Evolutionary conservation across 352 stramenopile genomes (phyloP), one percentile per base, ranked within the genome.

Genomic region (Pythium oligandrum): DNA sequence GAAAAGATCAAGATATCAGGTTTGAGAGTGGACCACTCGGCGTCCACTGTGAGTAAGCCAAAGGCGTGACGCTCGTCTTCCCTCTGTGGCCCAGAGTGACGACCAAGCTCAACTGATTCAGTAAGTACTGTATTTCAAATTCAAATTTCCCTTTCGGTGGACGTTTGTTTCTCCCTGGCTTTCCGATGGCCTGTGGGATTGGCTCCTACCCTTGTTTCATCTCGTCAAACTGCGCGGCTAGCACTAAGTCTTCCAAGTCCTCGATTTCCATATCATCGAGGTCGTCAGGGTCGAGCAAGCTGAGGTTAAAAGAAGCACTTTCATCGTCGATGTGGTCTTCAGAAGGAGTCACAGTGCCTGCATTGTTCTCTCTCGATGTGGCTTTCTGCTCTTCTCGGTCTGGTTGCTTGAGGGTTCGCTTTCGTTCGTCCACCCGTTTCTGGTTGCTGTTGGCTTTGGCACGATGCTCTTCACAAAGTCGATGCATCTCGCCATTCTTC

Each of bases 391-490:
- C 17, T 26, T 26, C 17, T 26, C 17, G 17, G 17, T 26, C 17
- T 26, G 17, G 17, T 26, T 26, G 17, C 17, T 26, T 26, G 17
- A 26, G 17, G 17, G 17, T 40, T 36, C 53, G 55, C 55, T 54
- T 57, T 12, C 42, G 42, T n/a, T 47, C 9, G 26, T 47, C 42
- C 6, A 47, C 17, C 6, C 42, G 42, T n/a, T 47, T 47, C 36
- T 68, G 61, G 35, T 48, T 55, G 9, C 56, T 46, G 39, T 68
- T 75, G 37, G 66, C 66, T 11, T 54, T 57, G n/a, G 51, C 40
- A 3, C 66, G 63, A 36, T 75, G 66, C 35, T 48, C 53, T 26
- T 71, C 57, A 49, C 66, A 75, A 1, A 75, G 44, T 7, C 51
- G 51, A 35, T 75, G 66, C 7, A 66, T 45, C 40, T 65, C 50